phyloP scores from a whole-genome alignment of 495 filamentous ascomycete genomes.

The Lasiosphaeria ovina region DNA sequence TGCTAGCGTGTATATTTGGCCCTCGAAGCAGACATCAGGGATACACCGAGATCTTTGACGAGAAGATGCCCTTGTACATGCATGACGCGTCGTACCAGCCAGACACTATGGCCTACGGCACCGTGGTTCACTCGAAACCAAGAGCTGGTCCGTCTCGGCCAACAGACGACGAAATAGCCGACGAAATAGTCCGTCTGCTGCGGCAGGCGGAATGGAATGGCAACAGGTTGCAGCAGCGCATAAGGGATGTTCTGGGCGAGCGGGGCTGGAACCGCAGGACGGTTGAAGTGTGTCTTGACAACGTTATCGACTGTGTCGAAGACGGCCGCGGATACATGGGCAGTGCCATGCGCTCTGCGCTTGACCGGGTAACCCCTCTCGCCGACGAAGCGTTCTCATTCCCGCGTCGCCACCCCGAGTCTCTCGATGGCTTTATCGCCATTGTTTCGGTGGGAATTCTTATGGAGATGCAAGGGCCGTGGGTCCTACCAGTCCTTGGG shows the following conservation, averaged over 20 bases:
- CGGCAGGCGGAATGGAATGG: slow-evolving; percentile 18
- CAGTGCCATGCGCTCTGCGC: slow-evolving; percentile 20
- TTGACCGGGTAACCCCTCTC: slow-evolving; percentile 20
- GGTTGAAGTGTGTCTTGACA: slow-evolving; percentile 22
- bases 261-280: slow-evolving; percentile 18
- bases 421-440: slow-evolving; percentile 25
- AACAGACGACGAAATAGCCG: slow-evolving; percentile 12
- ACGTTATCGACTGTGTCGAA: slow-evolving; percentile 23
- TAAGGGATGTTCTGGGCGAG: slow-evolving; percentile 9
- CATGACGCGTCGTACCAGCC: slow-evolving; percentile 12
- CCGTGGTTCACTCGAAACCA: too few relatives aligned
- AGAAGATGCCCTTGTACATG: slow-evolving; percentile 16
- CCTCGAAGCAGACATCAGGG: slow-evolving; percentile 7
- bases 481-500: slow-evolving; percentile 25
- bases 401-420: slow-evolving; percentile 17
- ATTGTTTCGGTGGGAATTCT: slow-evolving; percentile 22
- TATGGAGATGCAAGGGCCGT: slow-evolving; percentile 21
- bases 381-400: slow-evolving; percentile 23
- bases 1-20: slow-evolving; percentile 20
- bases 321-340: slow-evolving; percentile 17
- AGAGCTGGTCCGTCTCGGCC: background rate
- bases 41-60: slow-evolving; percentile 21
- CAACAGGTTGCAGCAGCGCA: slow-evolving; percentile 15
- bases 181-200: slow-evolving; percentile 15
- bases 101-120: slow-evolving; percentile 10